These are phyloP conservation scores for Colletotrichum lentis DNA, from an alignment of 2,329 filamentous ascomycete species.

Conservation along the genomic window DNA sequence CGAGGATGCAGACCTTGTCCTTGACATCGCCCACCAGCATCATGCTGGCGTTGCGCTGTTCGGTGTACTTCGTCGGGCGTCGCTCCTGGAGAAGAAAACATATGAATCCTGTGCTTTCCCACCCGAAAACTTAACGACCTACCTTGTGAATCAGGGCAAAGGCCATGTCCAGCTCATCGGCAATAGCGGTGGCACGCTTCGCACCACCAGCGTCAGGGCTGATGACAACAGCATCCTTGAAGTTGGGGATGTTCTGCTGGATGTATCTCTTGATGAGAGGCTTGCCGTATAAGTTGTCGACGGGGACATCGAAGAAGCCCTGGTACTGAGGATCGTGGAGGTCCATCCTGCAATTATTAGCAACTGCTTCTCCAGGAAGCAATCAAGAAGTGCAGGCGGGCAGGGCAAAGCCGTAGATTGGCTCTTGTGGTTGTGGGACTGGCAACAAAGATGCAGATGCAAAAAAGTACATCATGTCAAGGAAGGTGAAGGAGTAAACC, in stretches of 20 bases:
- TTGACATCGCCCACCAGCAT: constrained; percentile 91
- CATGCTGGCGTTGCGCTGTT: constrained; percentile 92
- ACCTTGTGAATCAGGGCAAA: constrained; percentile 99
- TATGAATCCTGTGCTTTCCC: constrained; percentile 9
- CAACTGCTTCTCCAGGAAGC: constrained; percentile 31
- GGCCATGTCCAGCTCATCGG: constrained; percentile 89
- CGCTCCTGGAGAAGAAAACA: constrained; percentile 69
- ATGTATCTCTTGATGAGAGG: constrained; percentile 76
- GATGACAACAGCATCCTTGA: constrained; percentile 87
- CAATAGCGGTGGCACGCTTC: constrained; percentile 94
- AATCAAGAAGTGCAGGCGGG: constrained; percentile 17
- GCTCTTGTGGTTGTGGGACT: not conserved
- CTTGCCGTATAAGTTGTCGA: constrained; percentile 94
- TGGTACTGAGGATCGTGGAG: constrained; percentile 96
- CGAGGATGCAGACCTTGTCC: constrained; percentile 83
- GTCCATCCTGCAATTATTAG: constrained; percentile 70
- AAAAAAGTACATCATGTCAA: not conserved
- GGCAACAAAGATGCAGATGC: constrained; percentile 2
- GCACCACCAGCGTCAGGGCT: constrained; percentile 96
- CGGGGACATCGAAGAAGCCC: constrained; percentile 98
- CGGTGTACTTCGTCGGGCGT: constrained; percentile 84
- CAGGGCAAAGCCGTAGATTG: not conserved
- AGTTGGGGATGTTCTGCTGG: constrained; percentile 83
- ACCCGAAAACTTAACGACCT: constrained; percentile 43
- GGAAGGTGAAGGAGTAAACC: constrained; percentile 37